phyloP scores from a whole-genome alignment of 495 filamentous ascomycete species.

The Polyplosphaeria fusca region DNA sequence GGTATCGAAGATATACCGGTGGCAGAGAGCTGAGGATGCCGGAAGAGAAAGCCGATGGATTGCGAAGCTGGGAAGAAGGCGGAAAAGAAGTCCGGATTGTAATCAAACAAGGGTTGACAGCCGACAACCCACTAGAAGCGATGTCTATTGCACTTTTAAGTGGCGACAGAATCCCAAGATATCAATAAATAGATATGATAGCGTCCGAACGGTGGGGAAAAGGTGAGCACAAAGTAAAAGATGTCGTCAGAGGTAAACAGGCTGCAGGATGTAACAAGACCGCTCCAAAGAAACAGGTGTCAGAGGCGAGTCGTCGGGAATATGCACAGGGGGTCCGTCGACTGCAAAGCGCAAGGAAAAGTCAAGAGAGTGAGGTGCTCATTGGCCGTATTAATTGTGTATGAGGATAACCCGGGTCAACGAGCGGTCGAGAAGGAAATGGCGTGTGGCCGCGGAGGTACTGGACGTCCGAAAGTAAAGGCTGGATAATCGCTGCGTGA shows the following conservation, averaged over 20 bases:
- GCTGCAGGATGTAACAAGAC: too few relatives aligned
- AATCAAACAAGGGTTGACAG: slow-evolving; percentile 27
- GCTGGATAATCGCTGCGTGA: slow-evolving; percentile 34
- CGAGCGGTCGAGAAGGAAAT: slow-evolving; percentile 23
- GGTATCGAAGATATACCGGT: slow-evolving; percentile 14
- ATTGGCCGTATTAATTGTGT: slow-evolving; percentile 37
- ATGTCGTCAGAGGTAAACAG: slow-evolving; percentile 28
- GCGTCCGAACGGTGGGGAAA: slow-evolving; percentile 17
- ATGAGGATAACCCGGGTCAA: slow-evolving; percentile 36
- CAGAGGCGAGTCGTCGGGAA: slow-evolving; percentile 24
- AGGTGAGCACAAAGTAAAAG: slow-evolving; percentile 16
- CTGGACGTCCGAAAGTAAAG: slow-evolving; percentile 10
- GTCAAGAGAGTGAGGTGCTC: slow-evolving; percentile 37
- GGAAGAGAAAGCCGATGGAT: slow-evolving; percentile 1
- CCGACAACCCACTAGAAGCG: slow-evolving; percentile 19
- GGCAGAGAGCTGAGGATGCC: slow-evolving; percentile 14
- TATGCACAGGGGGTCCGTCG: slow-evolving; percentile 35
- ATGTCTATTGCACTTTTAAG: slow-evolving; percentile 34
- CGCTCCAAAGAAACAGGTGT: slow-evolving; percentile 24
- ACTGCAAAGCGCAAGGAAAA: slow-evolving; percentile 37
- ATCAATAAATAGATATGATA: slow-evolving; percentile 29
- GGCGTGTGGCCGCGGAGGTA: slow-evolving; percentile 8
- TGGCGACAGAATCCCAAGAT: slow-evolving; percentile 30
- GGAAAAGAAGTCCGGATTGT: slow-evolving; percentile 10
- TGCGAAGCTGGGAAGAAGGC: neutral